Evolutionary conservation across 306 rosid genomes (phyloP).

Genomic region (Trifolium pratense): DNA sequence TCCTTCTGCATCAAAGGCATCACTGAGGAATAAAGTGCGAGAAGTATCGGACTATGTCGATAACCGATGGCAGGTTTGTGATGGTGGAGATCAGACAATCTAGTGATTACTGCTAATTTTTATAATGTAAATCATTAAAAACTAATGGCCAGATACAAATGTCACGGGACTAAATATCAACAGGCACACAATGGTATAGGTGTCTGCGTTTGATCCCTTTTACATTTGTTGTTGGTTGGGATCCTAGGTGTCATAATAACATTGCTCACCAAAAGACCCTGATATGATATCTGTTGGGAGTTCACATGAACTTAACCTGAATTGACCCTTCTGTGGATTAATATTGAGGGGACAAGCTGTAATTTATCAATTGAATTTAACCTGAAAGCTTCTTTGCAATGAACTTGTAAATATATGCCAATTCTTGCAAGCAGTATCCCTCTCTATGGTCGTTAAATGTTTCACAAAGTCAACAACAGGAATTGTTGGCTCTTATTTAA

Average conservation of each 20-base stretch:
- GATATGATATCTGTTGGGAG: background rate
- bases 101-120: conserved; percentile 33
- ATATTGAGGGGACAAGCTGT: background rate
- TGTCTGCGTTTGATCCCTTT: conserved; percentile 7
- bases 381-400: background rate
- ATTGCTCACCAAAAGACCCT: background rate
- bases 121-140: conserved; percentile 29
- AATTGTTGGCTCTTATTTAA: background rate
- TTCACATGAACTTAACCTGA: conserved; percentile 29
- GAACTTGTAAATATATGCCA: background rate
- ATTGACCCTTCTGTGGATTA: background rate
- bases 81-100: conserved; percentile 26
- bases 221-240: conserved; percentile 17
- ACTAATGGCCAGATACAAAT: background rate
- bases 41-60: conserved; percentile 81
- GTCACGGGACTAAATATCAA: conserved; percentile 4
- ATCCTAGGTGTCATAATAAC: conserved; percentile 13
- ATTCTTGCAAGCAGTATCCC: background rate
- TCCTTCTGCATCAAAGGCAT: conserved; percentile 71
- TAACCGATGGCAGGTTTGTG: conserved; percentile 83
- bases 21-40: conserved; percentile 75
- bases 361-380: background rate
- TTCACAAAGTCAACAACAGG: background rate
- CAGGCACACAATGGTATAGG: background rate
- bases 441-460: background rate